Evolutionary conservation across 805 yeast genomes (phyloP).

Genomic region (Yarrowia hollandica): DNA sequence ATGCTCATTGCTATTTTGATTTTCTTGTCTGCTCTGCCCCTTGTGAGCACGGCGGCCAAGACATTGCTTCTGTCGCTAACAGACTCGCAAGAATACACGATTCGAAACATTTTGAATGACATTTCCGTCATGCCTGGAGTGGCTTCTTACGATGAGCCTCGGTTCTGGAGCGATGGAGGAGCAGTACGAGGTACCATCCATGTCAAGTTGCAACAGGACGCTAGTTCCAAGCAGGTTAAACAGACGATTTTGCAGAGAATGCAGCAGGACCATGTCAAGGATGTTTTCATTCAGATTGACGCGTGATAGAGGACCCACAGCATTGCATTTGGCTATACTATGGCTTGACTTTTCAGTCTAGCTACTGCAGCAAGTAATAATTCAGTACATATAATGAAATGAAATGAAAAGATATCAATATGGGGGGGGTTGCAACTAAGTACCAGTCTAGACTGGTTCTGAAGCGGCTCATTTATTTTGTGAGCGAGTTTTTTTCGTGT

Average conservation of each 20-base stretch:
- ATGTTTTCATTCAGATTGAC: conserved; percentile 67
- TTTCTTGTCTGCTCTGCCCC: conserved; percentile 77
- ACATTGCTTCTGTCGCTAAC: conserved; percentile 66
- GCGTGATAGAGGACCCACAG: conserved; percentile 2
- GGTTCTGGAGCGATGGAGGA: conserved; percentile 76
- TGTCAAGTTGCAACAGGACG: conserved; percentile 67
- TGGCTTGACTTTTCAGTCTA: neutral
- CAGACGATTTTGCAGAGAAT: conserved; percentile 60
- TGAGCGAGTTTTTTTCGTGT: too few species aligned
- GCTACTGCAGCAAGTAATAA: too few species aligned
- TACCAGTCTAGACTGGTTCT: too few species aligned
- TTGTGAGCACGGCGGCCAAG: conserved; percentile 76
- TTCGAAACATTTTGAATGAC: conserved; percentile 67
- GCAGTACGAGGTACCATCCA: conserved; percentile 76
- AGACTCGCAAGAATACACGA: conserved; percentile 57
- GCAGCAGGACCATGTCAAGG: conserved; percentile 50
- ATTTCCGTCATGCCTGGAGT: conserved; percentile 74
- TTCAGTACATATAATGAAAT: conserved; percentile 6
- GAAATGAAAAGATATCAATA: too few species aligned
- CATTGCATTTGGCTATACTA: too few species aligned
- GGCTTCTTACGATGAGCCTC: conserved; percentile 79
- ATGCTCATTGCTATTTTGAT: conserved; percentile 80
- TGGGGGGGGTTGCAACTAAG: too few species aligned
- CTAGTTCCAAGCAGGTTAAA: conserved; percentile 60
- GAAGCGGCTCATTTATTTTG: too few species aligned